Percentiles rank a stretch among this genome's conserved stretches.
These are phyloP conservation scores for Chalciporus sphaerocephalus DNA, from an alignment of 768 basidiomycete species.

Conservation along the genomic window DNA sequence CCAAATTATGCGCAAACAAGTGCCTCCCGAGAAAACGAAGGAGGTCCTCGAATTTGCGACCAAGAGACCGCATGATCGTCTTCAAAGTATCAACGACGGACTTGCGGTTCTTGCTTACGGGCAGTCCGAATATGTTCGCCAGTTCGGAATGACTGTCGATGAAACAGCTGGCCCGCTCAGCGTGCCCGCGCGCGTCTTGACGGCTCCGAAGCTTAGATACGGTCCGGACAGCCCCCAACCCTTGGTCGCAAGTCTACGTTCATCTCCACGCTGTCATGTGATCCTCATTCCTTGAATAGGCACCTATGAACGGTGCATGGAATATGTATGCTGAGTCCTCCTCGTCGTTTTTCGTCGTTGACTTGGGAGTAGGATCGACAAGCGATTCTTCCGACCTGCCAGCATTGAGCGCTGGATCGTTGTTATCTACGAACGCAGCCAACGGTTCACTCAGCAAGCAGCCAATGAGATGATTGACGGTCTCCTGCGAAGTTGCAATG, in stretches of 20 bases:
- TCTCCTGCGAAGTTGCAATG: slow-evolving; percentile 43
- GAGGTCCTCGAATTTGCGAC: slow-evolving; percentile 65
- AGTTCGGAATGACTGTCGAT: slow-evolving; percentile 67
- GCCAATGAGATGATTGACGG: slow-evolving; percentile 54
- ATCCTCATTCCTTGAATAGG: slow-evolving; percentile 33
- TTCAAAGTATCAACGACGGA: slow-evolving; percentile 51
- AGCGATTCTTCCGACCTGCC: slow-evolving; percentile 58
- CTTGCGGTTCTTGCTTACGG: slow-evolving; percentile 61
- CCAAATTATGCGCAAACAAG: slow-evolving; percentile 68
- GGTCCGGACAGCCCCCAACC: slow-evolving; percentile 52
- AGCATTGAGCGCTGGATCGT: slow-evolving; percentile 57
- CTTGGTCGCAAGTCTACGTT: slow-evolving; percentile 46
- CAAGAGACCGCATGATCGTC: slow-evolving; percentile 53
- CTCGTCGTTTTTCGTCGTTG: background rate
- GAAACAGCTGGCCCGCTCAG: slow-evolving; percentile 47
- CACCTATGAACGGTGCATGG: slow-evolving; percentile 67
- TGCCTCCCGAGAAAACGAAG: slow-evolving; percentile 63
- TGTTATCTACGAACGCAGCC: slow-evolving; percentile 59
- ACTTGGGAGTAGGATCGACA: slow-evolving; percentile 53
- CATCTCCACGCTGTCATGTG: background rate
- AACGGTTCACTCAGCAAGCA: slow-evolving; percentile 48
- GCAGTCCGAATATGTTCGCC: slow-evolving; percentile 68
- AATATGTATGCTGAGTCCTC: slow-evolving; percentile 52
- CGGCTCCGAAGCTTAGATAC: slow-evolving; percentile 63
- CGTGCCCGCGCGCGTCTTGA: slow-evolving; percentile 59